Evolutionary conservation across 2,329 filamentous ascomycete genomes (phyloP).

Genomic region (Fusarium circinatum): DNA sequence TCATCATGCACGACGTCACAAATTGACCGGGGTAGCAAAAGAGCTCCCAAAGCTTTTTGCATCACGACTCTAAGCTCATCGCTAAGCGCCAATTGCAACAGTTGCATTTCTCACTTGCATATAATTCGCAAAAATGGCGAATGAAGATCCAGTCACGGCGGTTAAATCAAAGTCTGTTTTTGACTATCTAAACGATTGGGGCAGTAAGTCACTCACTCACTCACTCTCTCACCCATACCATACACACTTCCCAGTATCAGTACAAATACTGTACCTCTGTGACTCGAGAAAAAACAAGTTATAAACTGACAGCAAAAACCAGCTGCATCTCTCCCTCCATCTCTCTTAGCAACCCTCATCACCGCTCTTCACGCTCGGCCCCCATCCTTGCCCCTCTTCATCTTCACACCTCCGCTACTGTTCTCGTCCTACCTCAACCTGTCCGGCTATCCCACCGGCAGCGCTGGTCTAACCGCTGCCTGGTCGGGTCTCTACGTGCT

Average conservation of each 20-base stretch:
- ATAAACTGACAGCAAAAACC: slow-evolving; percentile 14
- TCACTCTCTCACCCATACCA: not conserved
- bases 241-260: not conserved
- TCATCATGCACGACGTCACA: slow-evolving; percentile 38
- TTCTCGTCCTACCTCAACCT: slow-evolving; percentile 70
- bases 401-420: slow-evolving; percentile 62
- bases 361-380: slow-evolving; percentile 67
- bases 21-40: slow-evolving; percentile 9
- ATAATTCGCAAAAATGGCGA: slow-evolving; percentile 44
- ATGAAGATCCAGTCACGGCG: slow-evolving; percentile 20
- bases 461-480: slow-evolving; percentile 65
- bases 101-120: slow-evolving; percentile 13
- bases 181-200: slow-evolving; percentile 57
- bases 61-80: slow-evolving; percentile 22
- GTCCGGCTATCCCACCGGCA: slow-evolving; percentile 66
- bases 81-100: slow-evolving; percentile 22
- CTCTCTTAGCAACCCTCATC: slow-evolving; percentile 66
- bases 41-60: slow-evolving; percentile 29
- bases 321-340: slow-evolving; percentile 66
- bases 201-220: slow-evolving; percentile 54
- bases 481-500: slow-evolving; percentile 68
- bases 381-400: slow-evolving; percentile 62
- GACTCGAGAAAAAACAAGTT: not conserved
- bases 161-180: slow-evolving; percentile 46
- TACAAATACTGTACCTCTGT: not conserved